Evolutionary conservation across 495 filamentous ascomycete species (phyloP), one percentile per base, ranked within the genome.

Genomic region (Penicillium egyptiacum): DNA sequence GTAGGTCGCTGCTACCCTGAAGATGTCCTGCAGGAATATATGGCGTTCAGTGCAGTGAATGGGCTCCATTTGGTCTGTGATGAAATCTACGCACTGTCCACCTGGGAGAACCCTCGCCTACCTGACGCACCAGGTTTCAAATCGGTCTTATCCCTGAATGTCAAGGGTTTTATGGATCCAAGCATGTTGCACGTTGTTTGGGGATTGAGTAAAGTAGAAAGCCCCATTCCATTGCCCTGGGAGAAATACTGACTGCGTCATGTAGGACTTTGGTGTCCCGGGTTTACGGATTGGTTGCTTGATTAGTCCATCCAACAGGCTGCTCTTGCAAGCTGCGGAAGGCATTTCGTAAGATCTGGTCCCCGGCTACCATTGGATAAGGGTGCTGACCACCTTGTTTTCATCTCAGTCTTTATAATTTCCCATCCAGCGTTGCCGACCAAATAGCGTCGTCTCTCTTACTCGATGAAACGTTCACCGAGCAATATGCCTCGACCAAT

Each of bases 71-170:
- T 82, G 9, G 73, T 83, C 23, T 73, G 65, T 40, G 81, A 83
- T 53, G 81, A 83, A 53, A 71, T 83, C 11, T 82, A 81, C 59
- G 80, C 73, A 5, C 66, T 78, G 25, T 76, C 74, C 10, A 66
- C 75, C 5, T 81, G 69, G 57, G 52, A 69, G 2, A 66, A 63
- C 25, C 57, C 66, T 3, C 51, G 60, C 17, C 53, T 61, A 7
- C 41, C 49, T 3, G 53, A 58, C 4, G 58, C 64, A 8, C 28
- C 61, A 19, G 37, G 50, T 7, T 84, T 84, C 60, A 65, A 57
- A 12, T 77, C 72, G 1, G 63, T 77, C 0, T 66, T 77, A 4
- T 66, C 75, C 1, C 63, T 81, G 20, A 63, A 78, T 47, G 52
- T 55, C 5, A 58, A 51, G 2, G 66, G 61, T 0, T 48, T 77